Percentiles rank a stretch among this genome's conserved stretches.
Conservation (phyloP, 805 yeast genomes). For the Ascoidea tarda region DNA sequence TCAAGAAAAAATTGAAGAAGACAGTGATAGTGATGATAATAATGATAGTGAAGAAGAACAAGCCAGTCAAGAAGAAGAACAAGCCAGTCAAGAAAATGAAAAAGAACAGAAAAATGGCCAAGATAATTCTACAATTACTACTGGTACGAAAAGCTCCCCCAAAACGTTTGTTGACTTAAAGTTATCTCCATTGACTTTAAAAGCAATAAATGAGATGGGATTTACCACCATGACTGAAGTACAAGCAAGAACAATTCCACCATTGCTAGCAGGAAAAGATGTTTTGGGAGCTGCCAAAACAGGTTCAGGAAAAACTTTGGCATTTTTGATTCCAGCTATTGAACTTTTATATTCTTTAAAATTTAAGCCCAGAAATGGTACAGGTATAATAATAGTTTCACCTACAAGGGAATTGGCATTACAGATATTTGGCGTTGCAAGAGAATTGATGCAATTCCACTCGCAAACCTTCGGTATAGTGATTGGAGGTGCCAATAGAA, state of each 20-base stretch:
- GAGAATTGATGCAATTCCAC: conserved; percentile 82
- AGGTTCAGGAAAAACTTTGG: conserved; percentile 96
- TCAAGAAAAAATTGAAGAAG: too few species aligned
- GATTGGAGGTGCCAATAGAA: conserved; percentile 96
- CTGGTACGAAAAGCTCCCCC: conserved; percentile 7
- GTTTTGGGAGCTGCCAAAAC: conserved; percentile 99
- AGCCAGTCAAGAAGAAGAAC: not conserved
- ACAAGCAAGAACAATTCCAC: conserved; percentile 93
- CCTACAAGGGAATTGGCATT: conserved; percentile 97
- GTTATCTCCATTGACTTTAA: conserved; percentile 68
- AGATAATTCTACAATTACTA: not conserved
- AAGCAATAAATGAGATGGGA: conserved; percentile 80
- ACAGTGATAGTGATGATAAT: too few species aligned
- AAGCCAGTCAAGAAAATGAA: conserved; percentile 1
- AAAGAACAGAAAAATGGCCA: conserved; percentile 1
- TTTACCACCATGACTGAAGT: conserved; percentile 87
- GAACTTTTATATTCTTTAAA: conserved; percentile 81
- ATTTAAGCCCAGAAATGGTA: conserved; percentile 96
- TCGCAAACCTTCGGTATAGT: conserved; percentile 93
- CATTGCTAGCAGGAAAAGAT: conserved; percentile 90
- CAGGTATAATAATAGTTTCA: conserved; percentile 90
- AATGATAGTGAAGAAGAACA: too few species aligned
- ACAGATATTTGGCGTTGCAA: conserved; percentile 95
- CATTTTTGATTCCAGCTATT: conserved; percentile 90
- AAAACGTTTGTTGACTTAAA: conserved; percentile 34